Evolutionary conservation across 441 rosid species (phyloP), one percentile per base, ranked within the genome.

Genomic region (Euphorbia celastroides): DNA sequence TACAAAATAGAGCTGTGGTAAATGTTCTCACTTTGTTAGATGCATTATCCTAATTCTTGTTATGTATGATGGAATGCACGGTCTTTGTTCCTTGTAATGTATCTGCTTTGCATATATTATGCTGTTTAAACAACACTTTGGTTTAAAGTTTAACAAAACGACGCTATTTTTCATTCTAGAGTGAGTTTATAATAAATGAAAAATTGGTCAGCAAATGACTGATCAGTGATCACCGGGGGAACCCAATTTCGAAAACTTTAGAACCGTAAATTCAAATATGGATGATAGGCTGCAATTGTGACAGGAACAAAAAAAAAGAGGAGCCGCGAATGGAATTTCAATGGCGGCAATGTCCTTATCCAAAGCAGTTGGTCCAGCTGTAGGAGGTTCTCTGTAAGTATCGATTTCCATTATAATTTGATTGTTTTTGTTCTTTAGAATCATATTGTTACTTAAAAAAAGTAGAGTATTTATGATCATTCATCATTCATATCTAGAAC

Each of bases 1-100:
- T 87, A 44, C 96, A 89, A 77, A 89, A 89, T 66, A 78, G 75
- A 77, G 83, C 88, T 30, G 92, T 88, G 87, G 90, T 85, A 84
- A 56, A 48, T 55, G 8, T 55, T 25, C 27, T 19, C 19, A 12
- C 32, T 36, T 54, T 55, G 55, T 30, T 7, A 17, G 9, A 14
- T 44, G 27, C 16, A 41, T 12, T 5, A 23, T 36, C 9, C 7
- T 12, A 26, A 34, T 7, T 38, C 20, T 41, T 7, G 14, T n/a
- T n/a, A n/a, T n/a, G n/a, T n/a, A n/a, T n/a, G n/a, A n/a, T n/a
- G n/a, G n/a, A n/a, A n/a, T n/a, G n/a, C n/a, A n/a, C n/a, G n/a
- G n/a, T n/a, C 10, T 26, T 44, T 14, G 1, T 27, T 30, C 28
- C 19, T 28, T 16, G 11, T 63, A 28, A 46, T 14, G 7, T 38